These are phyloP conservation scores for Pseudoscleropodium purum DNA, from an alignment of 225 moss, liverwort and hornwort genomes.

Conservation along the genomic window DNA sequence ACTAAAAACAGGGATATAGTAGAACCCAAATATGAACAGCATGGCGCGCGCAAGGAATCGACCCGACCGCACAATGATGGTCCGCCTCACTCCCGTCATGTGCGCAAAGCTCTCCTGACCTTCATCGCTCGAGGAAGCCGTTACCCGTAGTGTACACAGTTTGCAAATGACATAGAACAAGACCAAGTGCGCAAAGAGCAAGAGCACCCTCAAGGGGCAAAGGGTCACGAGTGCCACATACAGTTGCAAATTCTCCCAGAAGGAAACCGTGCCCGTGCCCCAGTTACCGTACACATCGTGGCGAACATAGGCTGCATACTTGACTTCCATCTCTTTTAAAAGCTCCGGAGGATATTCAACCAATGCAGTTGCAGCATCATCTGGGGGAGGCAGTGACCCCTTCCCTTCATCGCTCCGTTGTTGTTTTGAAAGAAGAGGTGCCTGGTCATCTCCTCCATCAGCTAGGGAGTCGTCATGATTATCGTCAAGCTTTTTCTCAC, in stretches of 20 bases:
- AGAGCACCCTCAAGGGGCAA: slow-evolving; percentile 57
- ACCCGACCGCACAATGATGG: slow-evolving; percentile 67
- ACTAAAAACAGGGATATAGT: slow-evolving; percentile 66
- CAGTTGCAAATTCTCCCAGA: slow-evolving; percentile 50
- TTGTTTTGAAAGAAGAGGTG: slow-evolving; percentile 38
- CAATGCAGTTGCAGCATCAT: neutral
- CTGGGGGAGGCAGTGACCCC: neutral
- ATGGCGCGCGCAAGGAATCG: slow-evolving; percentile 64
- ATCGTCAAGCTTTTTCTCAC: slow-evolving; percentile 14
- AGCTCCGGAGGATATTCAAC: slow-evolving; percentile 19
- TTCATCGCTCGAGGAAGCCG: slow-evolving; percentile 74
- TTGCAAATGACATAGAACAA: slow-evolving; percentile 75
- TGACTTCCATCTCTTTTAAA: slow-evolving; percentile 41
- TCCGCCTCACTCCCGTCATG: slow-evolving; percentile 72
- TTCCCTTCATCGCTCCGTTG: slow-evolving; percentile 23
- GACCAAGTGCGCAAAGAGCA: slow-evolving; percentile 38
- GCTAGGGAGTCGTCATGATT: neutral
- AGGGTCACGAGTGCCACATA: slow-evolving; percentile 53
- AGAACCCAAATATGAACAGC: slow-evolving; percentile 82
- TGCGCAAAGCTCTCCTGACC: slow-evolving; percentile 88
- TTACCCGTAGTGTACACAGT: slow-evolving; percentile 70
- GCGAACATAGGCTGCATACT: slow-evolving; percentile 57
- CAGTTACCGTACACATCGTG: slow-evolving; percentile 56
- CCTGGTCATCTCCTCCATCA: slow-evolving; percentile 52
- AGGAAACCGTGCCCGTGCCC: slow-evolving; percentile 19